These are phyloP conservation scores for Rhododendron williamsianum DNA, from an alignment of 148 eudicot species.

Conservation along the genomic window DNA sequence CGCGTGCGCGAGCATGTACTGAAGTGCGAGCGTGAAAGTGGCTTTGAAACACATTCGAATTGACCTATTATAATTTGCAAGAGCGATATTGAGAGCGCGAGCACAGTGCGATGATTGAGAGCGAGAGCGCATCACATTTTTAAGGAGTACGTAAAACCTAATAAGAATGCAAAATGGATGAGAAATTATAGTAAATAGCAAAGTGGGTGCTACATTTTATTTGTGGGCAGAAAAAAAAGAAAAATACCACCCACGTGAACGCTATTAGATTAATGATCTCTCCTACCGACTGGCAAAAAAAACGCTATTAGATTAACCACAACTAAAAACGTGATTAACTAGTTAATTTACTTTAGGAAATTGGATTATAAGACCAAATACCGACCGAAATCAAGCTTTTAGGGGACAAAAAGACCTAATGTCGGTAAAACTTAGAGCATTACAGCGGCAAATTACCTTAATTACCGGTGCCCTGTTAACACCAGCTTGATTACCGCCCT, in stretches of 20 bases:
- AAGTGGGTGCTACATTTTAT: background rate
- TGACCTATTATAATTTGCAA: background rate
- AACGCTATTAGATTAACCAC: background rate
- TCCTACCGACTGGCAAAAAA: no score
- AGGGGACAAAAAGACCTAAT: conserved; percentile 3
- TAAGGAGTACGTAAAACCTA: background rate
- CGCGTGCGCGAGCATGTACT: background rate
- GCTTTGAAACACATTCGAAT: no score
- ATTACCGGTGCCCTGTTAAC: background rate
- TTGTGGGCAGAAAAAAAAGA: background rate
- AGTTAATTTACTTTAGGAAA: background rate
- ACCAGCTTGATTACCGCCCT: background rate
- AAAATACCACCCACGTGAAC: background rate
- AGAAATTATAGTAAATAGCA: no score
- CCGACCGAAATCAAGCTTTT: background rate
- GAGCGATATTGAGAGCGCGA: no score
- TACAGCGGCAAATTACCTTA: background rate
- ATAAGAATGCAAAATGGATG: background rate
- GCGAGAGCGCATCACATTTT: no score
- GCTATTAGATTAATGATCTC: background rate
- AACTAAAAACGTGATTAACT: background rate
- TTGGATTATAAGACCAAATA: background rate
- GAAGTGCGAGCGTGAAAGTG: background rate
- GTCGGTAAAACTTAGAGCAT: background rate
- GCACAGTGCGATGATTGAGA: no score